Base-by-base conservation (phyloP, 2,329 filamentous ascomycete genomes). In the Didymella pomorum region DNA sequence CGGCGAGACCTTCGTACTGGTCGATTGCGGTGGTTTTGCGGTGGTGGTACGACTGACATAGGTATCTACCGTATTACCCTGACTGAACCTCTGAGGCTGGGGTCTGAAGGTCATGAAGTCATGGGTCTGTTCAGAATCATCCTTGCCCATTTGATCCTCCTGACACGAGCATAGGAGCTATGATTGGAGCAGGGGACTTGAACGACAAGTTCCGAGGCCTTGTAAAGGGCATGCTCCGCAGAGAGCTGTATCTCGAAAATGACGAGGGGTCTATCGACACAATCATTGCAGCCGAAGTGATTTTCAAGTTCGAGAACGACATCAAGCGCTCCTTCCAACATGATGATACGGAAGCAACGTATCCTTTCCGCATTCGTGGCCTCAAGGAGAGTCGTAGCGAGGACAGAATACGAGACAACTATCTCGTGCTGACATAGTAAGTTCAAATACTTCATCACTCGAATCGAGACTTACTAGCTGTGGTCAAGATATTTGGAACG, bases 11-110 rank as follows among this genome's bases (percentile, higher is more conserved):
- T 65, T 68, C 23, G 18, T 61, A 1, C 35, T 65, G 1, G n/a
- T 63, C 1, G 63, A 66, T 21, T 64, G 56, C 28, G 65, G 63
- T 14, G 63, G 65, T 14, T 65, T 21, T 64, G 56, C 28, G 65
- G 63, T 14, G 63, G 65, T 14, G 63, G 56, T 16, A 68, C 61
- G 2, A 57, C 49, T 9, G 65, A 68, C 23, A n/a, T 56, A 5
- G 61, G 56, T 1, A 53, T 47, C 11, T 64, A 62, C 31, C 20
- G 3, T 9, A 52, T 68, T n/a, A 48, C 49, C 3, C 20, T 52
- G 18, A 46, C 43, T 11, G n/a, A 60, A 4, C 63, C 65, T 7
- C 39, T 66, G 2, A 58, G 63, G 9, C 55, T 68, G 7, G 58
- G 21, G 7, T 21, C 29, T 18, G 52, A 63, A 42, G 56, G 63